Percentiles rank a stretch among this genome's conserved stretches.
Conservation (phyloP, 768 basidiomycete species). For the Agrocybe chaxingu region DNA sequence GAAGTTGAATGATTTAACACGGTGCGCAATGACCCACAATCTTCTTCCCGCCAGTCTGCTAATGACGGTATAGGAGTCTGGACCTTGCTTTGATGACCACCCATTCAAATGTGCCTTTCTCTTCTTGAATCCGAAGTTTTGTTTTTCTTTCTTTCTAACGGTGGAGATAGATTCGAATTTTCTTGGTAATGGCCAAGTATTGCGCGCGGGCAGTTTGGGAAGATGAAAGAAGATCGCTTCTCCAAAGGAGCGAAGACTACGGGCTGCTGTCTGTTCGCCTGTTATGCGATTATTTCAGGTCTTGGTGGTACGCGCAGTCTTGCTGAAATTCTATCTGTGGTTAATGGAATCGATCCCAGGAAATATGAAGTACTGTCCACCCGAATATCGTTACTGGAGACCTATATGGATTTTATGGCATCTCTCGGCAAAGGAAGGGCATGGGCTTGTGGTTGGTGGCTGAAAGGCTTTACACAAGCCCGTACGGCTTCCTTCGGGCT, state of each 20-base stretch:
- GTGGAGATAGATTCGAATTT: slow-evolving; percentile 66
- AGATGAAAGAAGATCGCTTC: slow-evolving; percentile 52
- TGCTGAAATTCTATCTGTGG: not conserved
- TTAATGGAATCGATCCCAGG: slow-evolving; percentile 34
- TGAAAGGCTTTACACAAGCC: slow-evolving; percentile 61
- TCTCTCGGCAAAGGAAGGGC: slow-evolving; percentile 49
- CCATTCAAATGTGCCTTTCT: slow-evolving; percentile 58
- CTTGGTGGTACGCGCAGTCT: slow-evolving; percentile 63
- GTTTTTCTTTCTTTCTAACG: slow-evolving; percentile 7
- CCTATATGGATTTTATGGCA: slow-evolving; percentile 61
- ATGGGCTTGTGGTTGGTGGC: slow-evolving; percentile 65
- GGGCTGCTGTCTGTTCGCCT: slow-evolving; percentile 50
- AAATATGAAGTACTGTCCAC: slow-evolving; percentile 53
- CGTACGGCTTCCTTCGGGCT: slow-evolving; percentile 72
- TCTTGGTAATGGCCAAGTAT: slow-evolving; percentile 87
- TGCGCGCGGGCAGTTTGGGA: slow-evolving; percentile 79
- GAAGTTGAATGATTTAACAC: slow-evolving; percentile 82
- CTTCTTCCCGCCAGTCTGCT: not conserved
- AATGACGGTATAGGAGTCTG: slow-evolving; percentile 50
- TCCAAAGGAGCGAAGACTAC: slow-evolving; percentile 41
- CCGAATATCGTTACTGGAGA: slow-evolving; percentile 50
- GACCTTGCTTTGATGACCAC: slow-evolving; percentile 88
- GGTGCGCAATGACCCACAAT: slow-evolving; percentile 35
- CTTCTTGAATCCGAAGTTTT: not conserved
- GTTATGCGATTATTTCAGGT: slow-evolving; percentile 45